phyloP scores from a whole-genome alignment of 176 grass and related monocot genomes.

The Eleusine coracana region DNA sequence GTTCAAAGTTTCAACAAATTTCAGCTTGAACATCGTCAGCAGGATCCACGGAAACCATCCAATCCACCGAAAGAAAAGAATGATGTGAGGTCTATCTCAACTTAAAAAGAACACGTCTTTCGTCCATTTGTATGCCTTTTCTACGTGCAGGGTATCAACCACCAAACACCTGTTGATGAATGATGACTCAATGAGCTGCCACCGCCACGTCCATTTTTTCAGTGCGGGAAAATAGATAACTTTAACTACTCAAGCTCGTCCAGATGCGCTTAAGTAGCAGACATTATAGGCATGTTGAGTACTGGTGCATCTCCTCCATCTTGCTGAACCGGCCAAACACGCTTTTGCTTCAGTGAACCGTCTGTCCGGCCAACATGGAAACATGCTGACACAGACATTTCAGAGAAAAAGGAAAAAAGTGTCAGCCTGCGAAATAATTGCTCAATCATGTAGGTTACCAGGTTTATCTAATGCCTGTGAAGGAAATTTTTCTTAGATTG shows the following conservation, averaged over 20 bases:
- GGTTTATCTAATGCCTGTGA: not conserved
- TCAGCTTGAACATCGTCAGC: not conserved
- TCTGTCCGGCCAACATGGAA: not conserved
- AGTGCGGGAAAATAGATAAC: not conserved
- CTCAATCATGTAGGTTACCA: slow-evolving; percentile 12
- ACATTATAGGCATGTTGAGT: not conserved
- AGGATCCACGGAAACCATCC: not conserved
- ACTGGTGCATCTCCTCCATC: not conserved
- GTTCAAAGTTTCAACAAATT: not conserved
- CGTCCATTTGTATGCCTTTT: not conserved
- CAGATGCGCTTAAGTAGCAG: not conserved
- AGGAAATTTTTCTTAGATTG: not conserved
- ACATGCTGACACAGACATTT: slow-evolving; percentile 2
- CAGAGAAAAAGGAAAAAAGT: not conserved
- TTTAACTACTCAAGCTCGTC: not conserved
- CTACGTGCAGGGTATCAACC: slow-evolving; percentile 24
- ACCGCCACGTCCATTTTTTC: not conserved
- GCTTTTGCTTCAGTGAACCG: not conserved
- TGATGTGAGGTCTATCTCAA: not conserved
- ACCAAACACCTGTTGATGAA: slow-evolving; percentile 27
- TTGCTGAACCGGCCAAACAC: slow-evolving; percentile 11
- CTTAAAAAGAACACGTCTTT: not conserved
- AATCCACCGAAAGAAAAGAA: slow-evolving; percentile 3
- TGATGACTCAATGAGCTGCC: not conserved
- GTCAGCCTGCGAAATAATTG: not conserved